Conservation (phyloP, 176 grass and related monocot species). For the barley (Hordeum vulgare) region MorexV3_pseudomolecules_assembly NC_058520.1:446491358-446491857, state of each 20-base stretch:
- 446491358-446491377: too few relatives aligned
- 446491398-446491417: too few relatives aligned
- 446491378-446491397: too few relatives aligned
- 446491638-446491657: background rate
- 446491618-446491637: background rate
- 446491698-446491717: conserved; percentile 10
- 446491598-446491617: background rate
- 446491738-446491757: conserved; percentile 68
- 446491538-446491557: background rate
- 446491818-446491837: conserved; percentile 51
- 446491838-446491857: conserved; percentile 18
- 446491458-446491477: conserved; percentile 1
- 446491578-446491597: conserved; percentile 4
- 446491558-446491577: background rate
- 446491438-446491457: background rate
- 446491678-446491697: background rate
- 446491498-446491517: background rate
- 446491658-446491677: background rate
- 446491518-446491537: background rate
- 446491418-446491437: conserved; percentile 7
- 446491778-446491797: conserved; percentile 99
- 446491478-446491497: background rate
- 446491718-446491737: conserved; percentile 3
- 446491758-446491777: conserved; percentile 98
- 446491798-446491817: conserved; percentile 84